Evolutionary conservation across 306 rosid species (phyloP).

Genomic region (Dryas octopetala): DNA sequence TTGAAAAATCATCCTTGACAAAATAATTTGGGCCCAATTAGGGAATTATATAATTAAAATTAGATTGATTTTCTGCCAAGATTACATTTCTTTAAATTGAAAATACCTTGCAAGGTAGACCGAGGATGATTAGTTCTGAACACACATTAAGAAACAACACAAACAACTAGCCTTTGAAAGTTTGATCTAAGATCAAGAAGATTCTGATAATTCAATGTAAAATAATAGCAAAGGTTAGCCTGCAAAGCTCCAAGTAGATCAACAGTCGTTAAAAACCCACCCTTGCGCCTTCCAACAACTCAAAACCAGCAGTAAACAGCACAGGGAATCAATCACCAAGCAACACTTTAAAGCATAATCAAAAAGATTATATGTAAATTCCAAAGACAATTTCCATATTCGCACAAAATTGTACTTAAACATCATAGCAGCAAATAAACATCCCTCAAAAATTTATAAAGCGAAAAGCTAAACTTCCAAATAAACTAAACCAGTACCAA

Average conservation of each 20-base stretch:
- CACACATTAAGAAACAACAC: too few relatives aligned
- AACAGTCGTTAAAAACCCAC: too few relatives aligned
- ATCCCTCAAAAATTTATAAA: slow-evolving; percentile 4
- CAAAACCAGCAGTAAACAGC: not conserved
- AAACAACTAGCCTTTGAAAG: too few relatives aligned
- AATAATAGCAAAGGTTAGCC: not conserved
- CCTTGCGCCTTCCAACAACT: too few relatives aligned
- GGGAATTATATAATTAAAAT: too few relatives aligned
- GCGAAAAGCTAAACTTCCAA: not conserved
- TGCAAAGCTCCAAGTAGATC: not conserved
- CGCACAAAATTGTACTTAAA: slow-evolving; percentile 8
- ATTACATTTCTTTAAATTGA: too few relatives aligned
- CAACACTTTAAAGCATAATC: not conserved
- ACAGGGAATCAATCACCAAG: not conserved
- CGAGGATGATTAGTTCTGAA: too few relatives aligned
- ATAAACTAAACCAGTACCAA: not conserved
- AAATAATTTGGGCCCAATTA: too few relatives aligned
- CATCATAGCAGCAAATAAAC: slow-evolving; percentile 2
- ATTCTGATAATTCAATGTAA: not conserved
- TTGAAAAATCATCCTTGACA: too few relatives aligned
- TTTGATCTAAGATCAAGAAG: too few relatives aligned
- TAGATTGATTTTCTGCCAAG: too few relatives aligned
- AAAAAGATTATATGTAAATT: not conserved
- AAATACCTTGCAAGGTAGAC: too few relatives aligned
- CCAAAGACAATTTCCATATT: not conserved